Percentiles rank a stretch among this genome's conserved stretches.
phyloP scores from a whole-genome alignment of 169 alveolate species.

The Neospora caninum region DNA sequence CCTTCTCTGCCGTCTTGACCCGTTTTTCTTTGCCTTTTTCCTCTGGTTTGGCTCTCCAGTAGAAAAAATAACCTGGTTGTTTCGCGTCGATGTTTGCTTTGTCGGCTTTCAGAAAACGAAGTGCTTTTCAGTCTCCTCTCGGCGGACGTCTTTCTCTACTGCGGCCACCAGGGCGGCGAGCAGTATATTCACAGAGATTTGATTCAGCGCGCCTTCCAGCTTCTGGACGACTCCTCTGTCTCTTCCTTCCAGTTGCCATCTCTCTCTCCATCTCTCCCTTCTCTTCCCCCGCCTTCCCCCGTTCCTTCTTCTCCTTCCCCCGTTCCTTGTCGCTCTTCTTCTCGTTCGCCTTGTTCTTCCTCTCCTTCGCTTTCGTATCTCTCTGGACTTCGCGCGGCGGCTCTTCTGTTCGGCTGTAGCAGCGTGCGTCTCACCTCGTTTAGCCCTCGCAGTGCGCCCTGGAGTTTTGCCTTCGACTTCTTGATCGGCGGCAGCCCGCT shows the following conservation, averaged over 20 bases:
- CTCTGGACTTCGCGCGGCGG: conserved; percentile 70
- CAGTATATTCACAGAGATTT: conserved; percentile 71
- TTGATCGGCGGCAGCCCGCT: conserved; percentile 75
- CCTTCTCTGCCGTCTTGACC: too few species aligned
- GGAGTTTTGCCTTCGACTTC: conserved; percentile 73
- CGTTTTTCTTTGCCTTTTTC: neutral
- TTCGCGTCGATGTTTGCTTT: neutral
- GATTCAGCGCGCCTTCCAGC: conserved; percentile 70
- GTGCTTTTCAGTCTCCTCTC: conserved; percentile 40
- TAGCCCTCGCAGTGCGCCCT: conserved; percentile 68
- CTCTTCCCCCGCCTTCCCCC: neutral
- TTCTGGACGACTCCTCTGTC: neutral
- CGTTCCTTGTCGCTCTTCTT: neutral
- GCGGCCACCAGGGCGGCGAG: conserved; percentile 82
- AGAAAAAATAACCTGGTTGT: neutral
- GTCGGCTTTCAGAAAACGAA: conserved; percentile 43
- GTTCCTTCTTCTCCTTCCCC: neutral
- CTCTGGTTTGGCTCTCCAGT: too few species aligned
- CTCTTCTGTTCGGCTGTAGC: conserved; percentile 78
- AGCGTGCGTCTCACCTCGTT: conserved; percentile 72
- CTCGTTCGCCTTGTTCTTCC: conserved; percentile 9
- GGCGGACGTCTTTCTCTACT: conserved; percentile 74
- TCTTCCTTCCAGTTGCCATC: neutral
- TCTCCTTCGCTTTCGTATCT: conserved; percentile 8
- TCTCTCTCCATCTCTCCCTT: neutral